Percentiles rank a stretch among this genome's conserved stretches.
These are phyloP conservation scores for Ophiostoma ulmi DNA, from an alignment of 2,329 filamentous ascomycete species.

Conservation along the genomic window DNA sequence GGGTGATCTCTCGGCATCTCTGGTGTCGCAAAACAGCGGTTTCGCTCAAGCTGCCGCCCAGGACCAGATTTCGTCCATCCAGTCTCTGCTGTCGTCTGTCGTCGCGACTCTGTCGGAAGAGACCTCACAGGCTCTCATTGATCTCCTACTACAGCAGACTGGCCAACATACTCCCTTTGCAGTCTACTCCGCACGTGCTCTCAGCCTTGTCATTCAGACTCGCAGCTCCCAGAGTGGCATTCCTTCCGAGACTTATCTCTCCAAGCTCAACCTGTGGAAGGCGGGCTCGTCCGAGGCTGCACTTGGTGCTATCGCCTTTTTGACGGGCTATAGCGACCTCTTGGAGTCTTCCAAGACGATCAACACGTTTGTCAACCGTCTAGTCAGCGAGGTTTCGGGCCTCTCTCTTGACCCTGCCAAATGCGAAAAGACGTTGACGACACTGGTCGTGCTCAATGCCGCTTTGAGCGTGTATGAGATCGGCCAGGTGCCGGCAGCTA, in stretches of 20 bases:
- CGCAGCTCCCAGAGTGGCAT: constrained; percentile 34
- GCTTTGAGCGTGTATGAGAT: constrained; percentile 48
- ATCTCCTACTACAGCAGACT: constrained; percentile 43
- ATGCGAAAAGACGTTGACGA: constrained; percentile 43
- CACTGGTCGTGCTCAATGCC: constrained; percentile 51
- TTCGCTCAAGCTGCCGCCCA: constrained; percentile 40
- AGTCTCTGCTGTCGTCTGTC: constrained; percentile 36
- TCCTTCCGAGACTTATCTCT: background rate
- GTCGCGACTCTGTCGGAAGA: constrained; percentile 30
- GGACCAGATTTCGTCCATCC: constrained; percentile 41
- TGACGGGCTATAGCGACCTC: constrained; percentile 49
- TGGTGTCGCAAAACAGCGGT: constrained; percentile 29
- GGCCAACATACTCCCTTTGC: constrained; percentile 40
- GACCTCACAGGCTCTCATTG: constrained; percentile 36
- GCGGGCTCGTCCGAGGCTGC: constrained; percentile 40
- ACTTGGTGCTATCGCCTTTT: constrained; percentile 46
- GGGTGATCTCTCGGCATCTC: constrained; percentile 34
- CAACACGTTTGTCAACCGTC: constrained; percentile 53
- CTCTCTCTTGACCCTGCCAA: constrained; percentile 34
- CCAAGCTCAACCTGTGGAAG: constrained; percentile 44
- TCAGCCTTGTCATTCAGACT: constrained; percentile 47
- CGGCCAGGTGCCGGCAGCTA: constrained; percentile 52
- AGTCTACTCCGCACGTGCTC: constrained; percentile 49
- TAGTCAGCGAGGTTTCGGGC: constrained; percentile 57
- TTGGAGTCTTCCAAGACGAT: constrained; percentile 45